A percentile compares a stretch with the other conserved stretches of the same genome.
Conservation (phyloP, 2,329 filamentous ascomycete genomes). For the Botrytis tulipae region DNA sequence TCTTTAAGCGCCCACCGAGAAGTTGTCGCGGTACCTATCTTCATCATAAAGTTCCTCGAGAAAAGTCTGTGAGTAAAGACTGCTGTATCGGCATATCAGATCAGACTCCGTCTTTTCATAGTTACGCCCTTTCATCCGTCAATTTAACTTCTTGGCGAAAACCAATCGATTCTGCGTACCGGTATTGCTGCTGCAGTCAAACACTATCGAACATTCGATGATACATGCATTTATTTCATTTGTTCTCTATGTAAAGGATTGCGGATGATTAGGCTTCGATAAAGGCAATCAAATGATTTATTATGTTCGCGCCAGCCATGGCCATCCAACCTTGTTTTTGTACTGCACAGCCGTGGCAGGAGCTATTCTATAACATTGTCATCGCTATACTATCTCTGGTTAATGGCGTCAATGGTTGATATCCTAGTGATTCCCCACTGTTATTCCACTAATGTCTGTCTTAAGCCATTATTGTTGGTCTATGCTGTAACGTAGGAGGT, state of each 20-base stretch:
- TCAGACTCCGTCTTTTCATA: not conserved
- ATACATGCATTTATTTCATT: not conserved
- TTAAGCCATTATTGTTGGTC: not conserved
- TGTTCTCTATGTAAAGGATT: not conserved
- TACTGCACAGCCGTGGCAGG: not conserved
- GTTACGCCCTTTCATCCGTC: not conserved
- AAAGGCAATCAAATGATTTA: not conserved
- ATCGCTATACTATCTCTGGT: not conserved
- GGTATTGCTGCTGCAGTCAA: not conserved
- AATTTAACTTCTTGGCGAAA: not conserved
- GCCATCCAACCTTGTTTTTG: not conserved
- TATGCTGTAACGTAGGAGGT: not conserved
- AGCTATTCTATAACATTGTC: not conserved
- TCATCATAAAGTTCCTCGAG: not conserved
- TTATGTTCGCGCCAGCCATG: not conserved
- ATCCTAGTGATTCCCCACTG: not conserved
- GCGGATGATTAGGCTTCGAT: not conserved
- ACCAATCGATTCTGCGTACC: not conserved
- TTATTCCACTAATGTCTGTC: not conserved
- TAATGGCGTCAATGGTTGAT: not conserved
- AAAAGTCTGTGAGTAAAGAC: not conserved
- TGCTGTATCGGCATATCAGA: not conserved
- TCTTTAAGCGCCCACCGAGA: not conserved
- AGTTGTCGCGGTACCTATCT: not conserved
- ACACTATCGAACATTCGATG: not conserved